Evolutionary conservation across 352 stramenopile species (phyloP).

Genomic region (Globisporangium carolinianum): DNA sequence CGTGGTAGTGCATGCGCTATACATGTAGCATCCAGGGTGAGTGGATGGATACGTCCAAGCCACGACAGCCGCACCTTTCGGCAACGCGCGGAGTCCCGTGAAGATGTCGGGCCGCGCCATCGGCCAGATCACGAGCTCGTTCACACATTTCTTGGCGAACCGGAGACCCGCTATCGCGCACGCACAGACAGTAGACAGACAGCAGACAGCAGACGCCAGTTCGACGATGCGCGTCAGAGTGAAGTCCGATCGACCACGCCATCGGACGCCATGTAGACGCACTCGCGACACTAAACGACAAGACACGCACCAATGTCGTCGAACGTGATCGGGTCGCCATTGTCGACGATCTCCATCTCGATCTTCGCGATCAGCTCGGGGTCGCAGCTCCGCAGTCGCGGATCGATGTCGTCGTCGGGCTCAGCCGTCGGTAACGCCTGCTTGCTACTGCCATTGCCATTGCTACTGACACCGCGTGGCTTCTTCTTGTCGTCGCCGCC

Average conservation of each 20-base stretch:
- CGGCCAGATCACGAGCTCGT: conserved; percentile 98
- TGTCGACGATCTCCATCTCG: conserved; percentile 96
- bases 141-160: conserved; percentile 96
- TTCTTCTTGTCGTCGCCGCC: conserved; percentile 21
- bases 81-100: conserved; percentile 89
- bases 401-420: conserved; percentile 85
- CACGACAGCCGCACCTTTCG: conserved; percentile 52
- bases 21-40: no score
- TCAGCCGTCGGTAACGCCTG: conserved; percentile 17
- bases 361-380: conserved; percentile 96
- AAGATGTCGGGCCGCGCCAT: conserved; percentile 98
- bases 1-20: neutral
- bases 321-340: conserved; percentile 91
- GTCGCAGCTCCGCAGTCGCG: conserved; percentile 91
- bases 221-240: neutral
- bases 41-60: no score
- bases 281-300: neutral
- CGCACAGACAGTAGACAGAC: no score
- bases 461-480: neutral
- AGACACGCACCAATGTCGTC: conserved; percentile 90
- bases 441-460: conserved; percentile 4
- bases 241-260: no score
- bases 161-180: conserved; percentile 84
- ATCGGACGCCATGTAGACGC: no score
- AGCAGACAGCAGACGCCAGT: no score